Percentiles rank a stretch among this genome's conserved stretches.
These are phyloP conservation scores for Exophiala aquamarina DNA, from an alignment of 2,329 filamentous ascomycete species.

Conservation along the genomic window DNA sequence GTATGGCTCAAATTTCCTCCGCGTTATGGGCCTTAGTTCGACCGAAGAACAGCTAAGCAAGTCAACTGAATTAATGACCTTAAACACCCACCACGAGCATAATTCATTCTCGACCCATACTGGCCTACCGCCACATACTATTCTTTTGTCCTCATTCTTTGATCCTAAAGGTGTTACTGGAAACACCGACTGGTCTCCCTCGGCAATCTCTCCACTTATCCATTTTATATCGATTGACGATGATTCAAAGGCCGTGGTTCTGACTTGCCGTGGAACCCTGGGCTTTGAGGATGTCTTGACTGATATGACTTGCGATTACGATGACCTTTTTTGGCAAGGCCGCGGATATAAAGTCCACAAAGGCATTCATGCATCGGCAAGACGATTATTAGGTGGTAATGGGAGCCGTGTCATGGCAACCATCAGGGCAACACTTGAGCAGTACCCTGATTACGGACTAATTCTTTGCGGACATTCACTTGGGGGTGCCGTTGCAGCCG, in stretches of 20 bases:
- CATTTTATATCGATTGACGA: conserved; percentile 73
- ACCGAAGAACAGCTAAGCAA: conserved; percentile 29
- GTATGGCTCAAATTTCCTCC: conserved; percentile 47
- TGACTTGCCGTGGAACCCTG: conserved; percentile 70
- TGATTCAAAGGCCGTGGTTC: conserved; percentile 68
- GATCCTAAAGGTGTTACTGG: conserved; percentile 65
- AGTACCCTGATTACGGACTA: conserved; percentile 68
- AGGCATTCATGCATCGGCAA: conserved; percentile 70
- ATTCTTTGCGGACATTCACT: conserved; percentile 70
- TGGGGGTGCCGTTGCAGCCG: conserved; percentile 67
- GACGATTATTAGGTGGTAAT: conserved; percentile 61
- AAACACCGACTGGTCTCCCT: conserved; percentile 52
- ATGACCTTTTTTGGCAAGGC: conserved; percentile 63
- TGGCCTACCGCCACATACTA: conserved; percentile 44
- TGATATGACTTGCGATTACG: conserved; percentile 73
- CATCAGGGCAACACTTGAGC: conserved; percentile 63
- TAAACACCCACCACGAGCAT: conserved; percentile 43
- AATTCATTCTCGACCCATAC: conserved; percentile 47
- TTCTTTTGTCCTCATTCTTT: conserved; percentile 68
- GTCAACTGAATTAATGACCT: conserved; percentile 32
- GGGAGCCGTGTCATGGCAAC: conserved; percentile 67
- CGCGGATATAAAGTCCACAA: conserved; percentile 70
- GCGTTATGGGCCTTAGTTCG: conserved; percentile 44
- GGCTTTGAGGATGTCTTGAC: conserved; percentile 73
- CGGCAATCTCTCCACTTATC: conserved; percentile 64